Conservation (phyloP, 208 protist species). For the Crithidia brevicula region DNA sequence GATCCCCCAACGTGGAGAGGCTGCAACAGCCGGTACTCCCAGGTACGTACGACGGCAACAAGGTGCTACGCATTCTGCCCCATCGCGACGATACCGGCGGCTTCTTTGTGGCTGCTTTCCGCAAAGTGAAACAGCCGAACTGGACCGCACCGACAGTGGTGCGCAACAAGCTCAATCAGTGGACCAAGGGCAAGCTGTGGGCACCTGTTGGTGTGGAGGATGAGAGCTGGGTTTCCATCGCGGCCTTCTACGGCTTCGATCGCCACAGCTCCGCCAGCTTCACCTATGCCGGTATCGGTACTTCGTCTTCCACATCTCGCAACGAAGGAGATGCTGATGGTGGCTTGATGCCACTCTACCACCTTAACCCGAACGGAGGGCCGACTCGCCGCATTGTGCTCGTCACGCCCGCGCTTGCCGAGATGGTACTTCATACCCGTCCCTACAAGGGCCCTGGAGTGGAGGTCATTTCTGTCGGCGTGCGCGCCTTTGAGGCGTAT, state of each 20-base stretch:
- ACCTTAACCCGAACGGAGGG: conserved; percentile 84
- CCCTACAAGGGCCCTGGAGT: conserved; percentile 92
- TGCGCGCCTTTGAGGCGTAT: conserved; percentile 87
- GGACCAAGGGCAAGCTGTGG: conserved; percentile 89
- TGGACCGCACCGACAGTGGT: conserved; percentile 44
- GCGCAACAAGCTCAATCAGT: conserved; percentile 84
- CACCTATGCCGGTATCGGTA: conserved; percentile 37
- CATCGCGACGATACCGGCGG: conserved; percentile 91
- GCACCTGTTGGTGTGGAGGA: conserved; percentile 65
- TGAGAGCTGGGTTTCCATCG: conserved; percentile 71
- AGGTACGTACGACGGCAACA: conserved; percentile 61
- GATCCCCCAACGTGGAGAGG: conserved; percentile 51
- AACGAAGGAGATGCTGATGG: background rate
- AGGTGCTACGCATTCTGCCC: conserved; percentile 85
- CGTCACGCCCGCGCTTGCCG: conserved; percentile 61
- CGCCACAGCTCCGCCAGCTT: conserved; percentile 40
- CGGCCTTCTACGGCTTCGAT: conserved; percentile 79
- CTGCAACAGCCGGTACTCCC: conserved; percentile 48
- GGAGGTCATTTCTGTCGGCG: conserved; percentile 85
- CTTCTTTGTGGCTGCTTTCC: conserved; percentile 91
- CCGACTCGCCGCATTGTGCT: conserved; percentile 83
- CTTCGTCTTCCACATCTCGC: background rate
- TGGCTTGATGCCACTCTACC: conserved; percentile 82
- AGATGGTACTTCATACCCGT: conserved; percentile 70
- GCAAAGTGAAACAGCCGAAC: conserved; percentile 64